Evolutionary conservation across 202 grass and related monocot genomes (phyloP), one percentile per base, ranked within the genome.

Genomic region (Brachypodium distachyon): DNA sequence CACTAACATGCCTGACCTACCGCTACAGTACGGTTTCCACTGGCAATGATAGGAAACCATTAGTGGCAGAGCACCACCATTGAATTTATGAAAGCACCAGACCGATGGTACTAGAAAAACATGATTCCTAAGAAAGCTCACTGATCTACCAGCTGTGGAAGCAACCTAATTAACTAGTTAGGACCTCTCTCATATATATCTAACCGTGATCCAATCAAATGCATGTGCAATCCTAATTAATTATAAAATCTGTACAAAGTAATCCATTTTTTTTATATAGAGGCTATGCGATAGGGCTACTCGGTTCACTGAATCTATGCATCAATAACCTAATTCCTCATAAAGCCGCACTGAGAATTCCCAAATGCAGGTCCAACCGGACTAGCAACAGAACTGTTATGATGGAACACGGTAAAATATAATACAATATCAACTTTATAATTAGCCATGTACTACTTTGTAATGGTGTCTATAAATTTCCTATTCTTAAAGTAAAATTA

Each of bases 1-100:
- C 18, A 58, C 73, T 89, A 77, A 57, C 80, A 51, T 39, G 60
- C 56, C 10, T 78, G 49, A 72, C 64, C 81, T 51, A 74, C 71
- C 19, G 28, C 79, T 68, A 70, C 57, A 70, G 76, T 49, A 84
- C 76, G 80, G 22, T 50, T 54, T 32, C 48, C 60, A 79, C 43
- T 48, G 70, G 65, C 16, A 57, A 81, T 18, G 56, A 31, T 72
- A 70, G 29, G 33, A n/a, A 63, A 84, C 29, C 39, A 64, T 62
- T 76, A 37, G 39, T 32, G 68, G 14, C 21, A 77, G 71, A 84
- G 63, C 55, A 77, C 81, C 43, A 13, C 41, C 10, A 41, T 69
- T 49, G 81, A 65, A 80, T 37, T 59, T 48, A 88, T 76, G 29
- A 49, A 57, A 74, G 16, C 64, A 51, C 1, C 62, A 72, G 31